These are phyloP conservation scores for Paecilomyces sp. DNA, from an alignment of 2,329 filamentous ascomycete genomes.

Conservation along the genomic window DNA sequence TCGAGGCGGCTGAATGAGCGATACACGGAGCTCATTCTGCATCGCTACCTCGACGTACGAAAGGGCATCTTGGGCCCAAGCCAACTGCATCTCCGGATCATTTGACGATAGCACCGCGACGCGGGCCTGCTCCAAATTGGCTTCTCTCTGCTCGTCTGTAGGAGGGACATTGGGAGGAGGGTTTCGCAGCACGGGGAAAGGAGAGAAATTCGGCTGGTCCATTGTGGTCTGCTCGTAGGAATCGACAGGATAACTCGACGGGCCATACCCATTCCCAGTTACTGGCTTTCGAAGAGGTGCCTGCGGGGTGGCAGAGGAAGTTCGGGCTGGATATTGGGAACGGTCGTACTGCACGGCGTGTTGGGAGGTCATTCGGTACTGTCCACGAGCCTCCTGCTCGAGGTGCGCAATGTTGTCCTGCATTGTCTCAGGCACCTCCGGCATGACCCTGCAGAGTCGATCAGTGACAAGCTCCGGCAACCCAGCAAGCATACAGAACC, in stretches of 20 bases:
- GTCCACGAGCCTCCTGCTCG: constrained; percentile 63
- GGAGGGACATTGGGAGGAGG: constrained; percentile 82
- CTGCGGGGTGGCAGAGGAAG: constrained; percentile 24
- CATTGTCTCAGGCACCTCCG: constrained; percentile 94
- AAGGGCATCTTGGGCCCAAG: constrained; percentile 90
- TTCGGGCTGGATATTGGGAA: constrained; percentile 28
- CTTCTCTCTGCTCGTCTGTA: constrained; percentile 89
- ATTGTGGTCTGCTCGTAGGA: constrained; percentile 43
- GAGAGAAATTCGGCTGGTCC: constrained; percentile 73
- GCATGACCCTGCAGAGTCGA: constrained; percentile 64
- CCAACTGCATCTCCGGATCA: constrained; percentile 91
- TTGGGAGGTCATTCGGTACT: constrained; percentile 40
- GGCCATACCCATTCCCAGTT: neutral
- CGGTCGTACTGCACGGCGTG: constrained; percentile 25
- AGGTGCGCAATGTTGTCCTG: constrained; percentile 88
- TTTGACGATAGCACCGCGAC: constrained; percentile 82
- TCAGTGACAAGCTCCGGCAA: constrained; percentile 15
- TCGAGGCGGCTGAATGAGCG: constrained; percentile 51
- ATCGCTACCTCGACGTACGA: constrained; percentile 79
- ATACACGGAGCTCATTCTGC: constrained; percentile 66
- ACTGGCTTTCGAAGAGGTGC: constrained; percentile 7
- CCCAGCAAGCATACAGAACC: constrained; percentile 7
- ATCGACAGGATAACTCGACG: constrained; percentile 20
- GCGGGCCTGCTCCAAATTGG: constrained; percentile 77
- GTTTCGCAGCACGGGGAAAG: constrained; percentile 76